These are phyloP conservation scores for Triticum monococcum DNA, from an alignment of 176 grass and related monocot species.

Conservation along the genomic window DNA sequence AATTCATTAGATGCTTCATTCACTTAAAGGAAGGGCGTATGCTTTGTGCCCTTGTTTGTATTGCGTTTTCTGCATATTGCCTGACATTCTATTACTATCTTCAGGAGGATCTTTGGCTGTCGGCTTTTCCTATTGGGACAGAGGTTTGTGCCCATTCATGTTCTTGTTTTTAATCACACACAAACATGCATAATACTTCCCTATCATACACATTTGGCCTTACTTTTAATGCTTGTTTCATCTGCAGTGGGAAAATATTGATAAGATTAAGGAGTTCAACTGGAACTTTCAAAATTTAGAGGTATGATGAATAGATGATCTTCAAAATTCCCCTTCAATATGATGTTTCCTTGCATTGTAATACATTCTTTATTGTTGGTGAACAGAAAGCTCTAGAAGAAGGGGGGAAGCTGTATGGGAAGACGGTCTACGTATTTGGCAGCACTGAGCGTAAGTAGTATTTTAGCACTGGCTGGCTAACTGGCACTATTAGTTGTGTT, in stretches of 20 bases:
- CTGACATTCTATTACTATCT: conserved; percentile 21
- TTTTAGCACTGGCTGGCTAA: neutral
- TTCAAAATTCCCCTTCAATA: neutral
- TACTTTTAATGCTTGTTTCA: neutral
- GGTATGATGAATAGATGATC: conserved; percentile 42
- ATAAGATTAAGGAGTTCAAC: conserved; percentile 78
- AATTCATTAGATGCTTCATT: neutral
- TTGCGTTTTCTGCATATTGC: neutral
- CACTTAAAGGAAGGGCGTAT: neutral
- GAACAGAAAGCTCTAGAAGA: conserved; percentile 73
- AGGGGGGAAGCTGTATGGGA: conserved; percentile 72
- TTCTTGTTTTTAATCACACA: neutral
- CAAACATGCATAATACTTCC: neutral
- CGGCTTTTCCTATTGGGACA: conserved; percentile 67
- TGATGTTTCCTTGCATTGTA: conserved; percentile 6
- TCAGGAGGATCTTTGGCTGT: conserved; percentile 79
- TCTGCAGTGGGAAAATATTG: conserved; percentile 88
- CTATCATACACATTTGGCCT: neutral
- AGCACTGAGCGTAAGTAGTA: conserved; percentile 77
- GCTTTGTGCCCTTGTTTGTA: conserved; percentile 4
- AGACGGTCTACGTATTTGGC: conserved; percentile 86
- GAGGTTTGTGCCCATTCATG: conserved; percentile 47
- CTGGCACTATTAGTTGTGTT: neutral
- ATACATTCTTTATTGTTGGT: conserved; percentile 17
- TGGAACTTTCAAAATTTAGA: conserved; percentile 93